phyloP scores from a whole-genome alignment of 2,329 filamentous ascomycete genomes.

The Penicillium sumatraense region DNA sequence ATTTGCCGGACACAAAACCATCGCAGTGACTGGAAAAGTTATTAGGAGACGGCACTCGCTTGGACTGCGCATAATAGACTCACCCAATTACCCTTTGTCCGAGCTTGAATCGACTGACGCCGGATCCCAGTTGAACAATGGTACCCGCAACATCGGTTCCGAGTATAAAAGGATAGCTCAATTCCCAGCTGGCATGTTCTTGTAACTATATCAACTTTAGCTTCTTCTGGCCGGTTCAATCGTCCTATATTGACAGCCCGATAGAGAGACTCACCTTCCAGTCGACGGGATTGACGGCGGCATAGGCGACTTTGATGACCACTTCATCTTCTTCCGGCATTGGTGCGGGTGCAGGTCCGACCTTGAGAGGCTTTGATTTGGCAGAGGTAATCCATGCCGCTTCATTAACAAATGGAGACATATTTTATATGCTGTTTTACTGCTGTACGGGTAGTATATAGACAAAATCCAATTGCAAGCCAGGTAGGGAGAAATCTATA shows the following conservation, averaged over 20 bases:
- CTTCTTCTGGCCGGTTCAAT: neutral
- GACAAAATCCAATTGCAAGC: too few species aligned
- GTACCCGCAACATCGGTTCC: conserved; percentile 54
- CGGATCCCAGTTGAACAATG: conserved; percentile 47
- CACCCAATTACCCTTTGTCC: conserved; percentile 34
- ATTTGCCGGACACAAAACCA: conserved; percentile 28
- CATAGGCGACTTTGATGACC: conserved; percentile 21
- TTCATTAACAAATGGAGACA: conserved; percentile 2
- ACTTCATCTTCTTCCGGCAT: conserved; percentile 18
- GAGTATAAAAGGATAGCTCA: conserved; percentile 30
- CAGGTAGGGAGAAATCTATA: too few species aligned
- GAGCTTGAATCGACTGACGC: conserved; percentile 32
- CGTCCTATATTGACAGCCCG: neutral
- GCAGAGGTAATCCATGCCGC: conserved; percentile 17
- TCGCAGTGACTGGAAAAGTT: conserved; percentile 14
- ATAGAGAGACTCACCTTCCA: conserved; percentile 11
- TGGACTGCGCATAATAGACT: neutral
- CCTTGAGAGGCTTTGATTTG: conserved; percentile 8
- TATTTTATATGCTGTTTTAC: neutral
- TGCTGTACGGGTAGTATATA: too few species aligned
- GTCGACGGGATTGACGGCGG: conserved; percentile 21
- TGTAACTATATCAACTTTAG: conserved; percentile 1
- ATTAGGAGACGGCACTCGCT: neutral
- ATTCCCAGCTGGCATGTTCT: neutral
- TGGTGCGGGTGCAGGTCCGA: conserved; percentile 15